These are phyloP conservation scores for Lentinula lateritia DNA, from an alignment of 768 basidiomycete species.

Conservation along the genomic window DNA sequence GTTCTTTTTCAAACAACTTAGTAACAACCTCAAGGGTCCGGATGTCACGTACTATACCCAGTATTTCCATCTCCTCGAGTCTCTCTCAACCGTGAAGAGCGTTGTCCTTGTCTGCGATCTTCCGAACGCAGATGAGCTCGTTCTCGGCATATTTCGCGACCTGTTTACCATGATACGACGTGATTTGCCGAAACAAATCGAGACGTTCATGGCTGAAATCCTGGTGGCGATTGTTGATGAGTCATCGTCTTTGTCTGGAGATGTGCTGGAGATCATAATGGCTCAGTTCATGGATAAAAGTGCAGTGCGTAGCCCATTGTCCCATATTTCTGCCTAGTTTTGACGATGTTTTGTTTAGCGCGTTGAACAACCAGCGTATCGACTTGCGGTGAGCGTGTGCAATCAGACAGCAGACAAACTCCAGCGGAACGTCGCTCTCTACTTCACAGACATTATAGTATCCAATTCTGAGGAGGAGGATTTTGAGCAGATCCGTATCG, in stretches of 20 bases:
- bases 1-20: slow-evolving; percentile 90
- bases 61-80: slow-evolving; percentile 94
- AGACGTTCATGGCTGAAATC: slow-evolving; percentile 84
- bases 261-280: slow-evolving; percentile 78
- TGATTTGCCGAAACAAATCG: slow-evolving; percentile 70
- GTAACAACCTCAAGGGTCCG: slow-evolving; percentile 62
- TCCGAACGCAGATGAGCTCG: slow-evolving; percentile 78
- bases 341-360: slow-evolving; percentile 31
- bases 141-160: slow-evolving; percentile 76
- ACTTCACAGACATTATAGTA: slow-evolving; percentile 88
- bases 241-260: slow-evolving; percentile 64
- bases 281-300: slow-evolving; percentile 82
- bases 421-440: slow-evolving; percentile 83
- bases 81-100: slow-evolving; percentile 89
- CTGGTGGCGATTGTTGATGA: slow-evolving; percentile 89
- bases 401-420: slow-evolving; percentile 80
- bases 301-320: slow-evolving; percentile 40
- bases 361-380: slow-evolving; percentile 69
- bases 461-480: slow-evolving; percentile 51
- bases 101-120: slow-evolving; percentile 93
- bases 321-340: background rate
- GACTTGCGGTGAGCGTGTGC: slow-evolving; percentile 83
- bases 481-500: slow-evolving; percentile 60
- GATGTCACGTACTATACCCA: slow-evolving; percentile 86
- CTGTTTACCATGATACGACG: slow-evolving; percentile 79